Base-by-base conservation (phyloP, 2,329 filamentous ascomycete genomes). In the Dactylellina cionopaga region DNA sequence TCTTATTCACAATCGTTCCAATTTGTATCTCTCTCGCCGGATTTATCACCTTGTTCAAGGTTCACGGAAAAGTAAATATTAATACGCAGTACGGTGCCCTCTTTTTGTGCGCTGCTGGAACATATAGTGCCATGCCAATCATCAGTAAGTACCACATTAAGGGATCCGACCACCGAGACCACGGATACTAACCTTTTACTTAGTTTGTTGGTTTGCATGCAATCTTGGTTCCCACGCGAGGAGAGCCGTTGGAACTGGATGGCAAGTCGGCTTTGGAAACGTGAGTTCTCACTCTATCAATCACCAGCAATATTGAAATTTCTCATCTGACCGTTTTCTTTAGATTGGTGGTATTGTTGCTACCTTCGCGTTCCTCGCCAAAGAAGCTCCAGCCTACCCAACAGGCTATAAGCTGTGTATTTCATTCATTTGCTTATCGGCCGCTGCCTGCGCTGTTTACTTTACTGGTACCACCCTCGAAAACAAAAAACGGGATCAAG, bases 61-160 rank as follows among this genome's bases (percentile, higher is more conserved):
- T 94, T 3, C 90, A 94, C 79, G 81, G 90, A 78, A 58, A 62
- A 13, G 39, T 22, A 2, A 86, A 92, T 79, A 83, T 82, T 0
- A 74, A 84, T 10, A 81, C 91, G 5, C 86, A 95, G 79, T 97
- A 96, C 77, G 90, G 84, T 0, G 91, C 90, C 0, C 84, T 97
- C 0, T 96, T 96, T 83, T 83, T 97, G 29, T 87, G 96, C 52
- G 89, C 91, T 1, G 88, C 88, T 82, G 92, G 92, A 52, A 85
- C 87, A 0, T 97, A 96, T 81, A 88, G 88, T 0, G 91, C 92
- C n/a, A 93, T 96, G 90, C 92, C 94, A 0, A 88, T 96, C 27
- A 87, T 92, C 43, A 52, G 63, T 66, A 59, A 52, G 86, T 31
- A 7, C 4, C n/a, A 9, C 15, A 24, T 22, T 24, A 3, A 10